Conservation (phyloP, 495 filamentous ascomycete genomes). For the Aspergillus baeticus region DNA sequence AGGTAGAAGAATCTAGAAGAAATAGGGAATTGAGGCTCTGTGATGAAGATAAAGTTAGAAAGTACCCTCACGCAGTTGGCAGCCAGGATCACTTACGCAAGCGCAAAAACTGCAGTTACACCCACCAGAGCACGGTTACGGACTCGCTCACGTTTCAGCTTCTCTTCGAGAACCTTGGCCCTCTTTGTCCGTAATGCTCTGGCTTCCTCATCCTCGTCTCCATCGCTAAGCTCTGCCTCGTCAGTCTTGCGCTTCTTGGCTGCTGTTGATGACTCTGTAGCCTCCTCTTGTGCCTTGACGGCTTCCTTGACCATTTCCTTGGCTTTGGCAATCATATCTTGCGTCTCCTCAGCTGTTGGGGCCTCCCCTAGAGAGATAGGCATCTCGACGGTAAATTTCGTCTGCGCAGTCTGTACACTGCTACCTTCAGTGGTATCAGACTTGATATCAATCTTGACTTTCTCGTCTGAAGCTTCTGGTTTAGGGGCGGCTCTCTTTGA, state of each 20-base stretch:
- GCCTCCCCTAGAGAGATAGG: conserved; percentile 65
- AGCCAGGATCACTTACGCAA: conserved; percentile 69
- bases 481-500: conserved; percentile 34
- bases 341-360: conserved; percentile 69
- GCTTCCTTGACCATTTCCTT: conserved; percentile 88
- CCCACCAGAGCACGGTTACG: conserved; percentile 81
- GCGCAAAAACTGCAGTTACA: conserved; percentile 75
- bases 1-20: conserved; percentile 32
- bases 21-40: conserved; percentile 49
- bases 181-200: conserved; percentile 67
- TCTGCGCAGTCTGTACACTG: conserved; percentile 66
- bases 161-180: conserved; percentile 67
- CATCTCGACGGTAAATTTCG: conserved; percentile 76
- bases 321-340: conserved; percentile 80
- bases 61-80: background rate
- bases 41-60: conserved; percentile 19
- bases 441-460: conserved; percentile 58
- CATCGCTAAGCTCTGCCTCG: conserved; percentile 54
- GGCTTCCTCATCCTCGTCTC: conserved; percentile 54
- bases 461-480: conserved; percentile 40
- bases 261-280: conserved; percentile 36
- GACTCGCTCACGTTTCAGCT: conserved; percentile 79
- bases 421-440: conserved; percentile 37
- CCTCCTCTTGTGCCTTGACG: conserved; percentile 51
- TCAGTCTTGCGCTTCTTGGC: conserved; percentile 80